Base-by-base conservation (phyloP, 352 stramenopile genomes). In the Phytophthora lateralis region DNA sequence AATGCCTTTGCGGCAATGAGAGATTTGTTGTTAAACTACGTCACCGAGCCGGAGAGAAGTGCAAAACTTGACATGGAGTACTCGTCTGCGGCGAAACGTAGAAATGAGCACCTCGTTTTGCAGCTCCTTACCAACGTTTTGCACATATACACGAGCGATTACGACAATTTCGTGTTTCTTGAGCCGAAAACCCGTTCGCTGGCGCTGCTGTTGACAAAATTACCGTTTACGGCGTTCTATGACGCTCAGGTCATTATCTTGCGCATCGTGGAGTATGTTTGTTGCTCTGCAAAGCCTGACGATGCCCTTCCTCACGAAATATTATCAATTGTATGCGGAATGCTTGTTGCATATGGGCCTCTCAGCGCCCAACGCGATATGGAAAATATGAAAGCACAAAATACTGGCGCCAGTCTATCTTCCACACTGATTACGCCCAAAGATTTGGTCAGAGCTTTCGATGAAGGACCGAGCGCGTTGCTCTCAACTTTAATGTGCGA, bases 261-360 rank as follows among this genome's bases (percentile, higher is more conserved):
- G 20, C 72, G 80, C 15, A 85, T 90, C 20, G 82, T 89, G n/a
- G 82, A 94, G 55, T 90, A 91, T 37, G 80, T 91, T 9, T 90
- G 82, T 45, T 82, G 75, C 18, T 69, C 77, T 29, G 82, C 79
- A 29, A 73, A 70, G 32, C 41, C 70, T 14, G 76, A 89, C 2
- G 67, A 67, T 2, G 43, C 68, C 6, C 49, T 88, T 15, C 75
- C 82, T 20, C 67, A 77, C 20, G 80, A 91, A 18, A 81, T 92
- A 35, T 62, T 94, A 12, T 80, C 76, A 0, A 75, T 91, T 8
- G 46, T 94, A 2, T 85, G 77, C 51, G 84, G 65, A n/a, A 53
- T 89, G 37, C 81, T 91, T n/a, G 69, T 90, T 20, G 78, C 85
- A 34, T 79, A 70, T 21, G 42, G 26, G 20, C 57, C 62, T 49